These are phyloP conservation scores for Mucor saturninus DNA, from an alignment of 371 early-diverging fungal species.

Conservation along the genomic window DNA sequence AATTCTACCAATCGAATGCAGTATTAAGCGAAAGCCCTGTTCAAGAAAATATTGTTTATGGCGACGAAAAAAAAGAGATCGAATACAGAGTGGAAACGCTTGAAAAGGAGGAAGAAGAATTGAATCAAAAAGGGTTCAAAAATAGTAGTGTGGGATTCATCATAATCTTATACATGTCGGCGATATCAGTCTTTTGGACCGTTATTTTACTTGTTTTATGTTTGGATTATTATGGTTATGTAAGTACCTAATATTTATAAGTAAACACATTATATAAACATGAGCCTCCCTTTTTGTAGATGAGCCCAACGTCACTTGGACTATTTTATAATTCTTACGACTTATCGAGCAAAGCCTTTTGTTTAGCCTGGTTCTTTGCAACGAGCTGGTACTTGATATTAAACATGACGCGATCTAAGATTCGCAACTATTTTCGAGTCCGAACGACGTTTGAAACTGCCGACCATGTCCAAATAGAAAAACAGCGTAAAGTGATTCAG, in stretches of 20 bases:
- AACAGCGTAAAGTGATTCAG: constrained; percentile 50
- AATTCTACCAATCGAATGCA: background rate
- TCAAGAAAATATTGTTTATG: background rate
- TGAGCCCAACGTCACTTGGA: constrained; percentile 21
- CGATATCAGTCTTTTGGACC: constrained; percentile 60
- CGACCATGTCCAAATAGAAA: constrained; percentile 62
- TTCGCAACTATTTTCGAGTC: constrained; percentile 64
- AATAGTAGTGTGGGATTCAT: constrained; percentile 48
- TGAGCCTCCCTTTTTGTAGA: background rate
- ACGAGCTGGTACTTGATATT: constrained; percentile 63
- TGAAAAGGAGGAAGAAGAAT: constrained; percentile 1
- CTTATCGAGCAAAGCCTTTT: constrained; percentile 62
- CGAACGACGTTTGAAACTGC: constrained; percentile 45
- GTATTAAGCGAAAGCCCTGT: background rate
- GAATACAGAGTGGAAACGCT: background rate
- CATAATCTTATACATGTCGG: constrained; percentile 43
- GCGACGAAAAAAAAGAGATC: background rate
- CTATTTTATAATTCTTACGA: constrained; percentile 49
- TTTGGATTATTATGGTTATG: constrained; percentile 66
- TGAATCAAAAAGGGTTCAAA: constrained; percentile 50
- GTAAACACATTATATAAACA: background rate
- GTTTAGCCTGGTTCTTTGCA: constrained; percentile 68
- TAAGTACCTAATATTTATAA: constrained; percentile 11
- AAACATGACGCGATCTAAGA: constrained; percentile 39
- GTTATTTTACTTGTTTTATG: constrained; percentile 58